These are phyloP conservation scores for Fomes fomentarius DNA, from an alignment of 1,284 basidiomycete species.

Conservation along the genomic window DNA sequence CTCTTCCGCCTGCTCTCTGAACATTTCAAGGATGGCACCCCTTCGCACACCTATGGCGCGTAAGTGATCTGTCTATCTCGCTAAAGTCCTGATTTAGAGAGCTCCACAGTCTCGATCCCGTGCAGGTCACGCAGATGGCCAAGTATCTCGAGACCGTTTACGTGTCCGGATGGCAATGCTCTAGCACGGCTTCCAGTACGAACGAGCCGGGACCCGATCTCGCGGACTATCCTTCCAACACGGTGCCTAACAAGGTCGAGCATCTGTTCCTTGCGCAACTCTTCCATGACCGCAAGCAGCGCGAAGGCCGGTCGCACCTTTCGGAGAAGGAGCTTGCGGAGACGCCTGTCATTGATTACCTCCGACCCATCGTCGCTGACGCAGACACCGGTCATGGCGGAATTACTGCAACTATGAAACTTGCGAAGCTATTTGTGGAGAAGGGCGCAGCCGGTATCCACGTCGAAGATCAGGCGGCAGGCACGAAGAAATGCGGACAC, in stretches of 20 bases:
- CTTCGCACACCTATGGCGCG: conserved; percentile 97
- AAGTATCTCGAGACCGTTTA: conserved; percentile 98
- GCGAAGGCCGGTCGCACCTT: conserved; percentile 73
- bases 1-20: conserved; percentile 73
- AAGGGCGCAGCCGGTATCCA: conserved; percentile 75
- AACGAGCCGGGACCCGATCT: conserved; percentile 99
- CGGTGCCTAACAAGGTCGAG: conserved; percentile 92
- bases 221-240: conserved; percentile 94
- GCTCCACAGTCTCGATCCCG: conserved; percentile 84
- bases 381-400: conserved; percentile 72
- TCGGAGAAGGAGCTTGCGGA: conserved; percentile 75
- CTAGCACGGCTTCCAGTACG: conserved; percentile 88
- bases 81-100: not conserved
- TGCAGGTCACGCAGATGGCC: conserved; percentile 98
- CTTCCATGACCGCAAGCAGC: conserved; percentile 88
- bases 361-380: conserved; percentile 70
- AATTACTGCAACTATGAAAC: conserved; percentile 67
- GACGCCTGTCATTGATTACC: conserved; percentile 64
- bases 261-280: conserved; percentile 88
- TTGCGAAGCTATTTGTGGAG: conserved; percentile 82
- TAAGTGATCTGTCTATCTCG: conserved; percentile 49
- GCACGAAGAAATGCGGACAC: conserved; percentile 73
- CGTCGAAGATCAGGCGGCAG: conserved; percentile 80
- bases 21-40: conserved; percentile 73
- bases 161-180: conserved; percentile 97